These are phyloP conservation scores for Phaeodactylum tricornutum DNA, from an alignment of 108 stramenopile species.

Conservation along the genomic window DNA sequence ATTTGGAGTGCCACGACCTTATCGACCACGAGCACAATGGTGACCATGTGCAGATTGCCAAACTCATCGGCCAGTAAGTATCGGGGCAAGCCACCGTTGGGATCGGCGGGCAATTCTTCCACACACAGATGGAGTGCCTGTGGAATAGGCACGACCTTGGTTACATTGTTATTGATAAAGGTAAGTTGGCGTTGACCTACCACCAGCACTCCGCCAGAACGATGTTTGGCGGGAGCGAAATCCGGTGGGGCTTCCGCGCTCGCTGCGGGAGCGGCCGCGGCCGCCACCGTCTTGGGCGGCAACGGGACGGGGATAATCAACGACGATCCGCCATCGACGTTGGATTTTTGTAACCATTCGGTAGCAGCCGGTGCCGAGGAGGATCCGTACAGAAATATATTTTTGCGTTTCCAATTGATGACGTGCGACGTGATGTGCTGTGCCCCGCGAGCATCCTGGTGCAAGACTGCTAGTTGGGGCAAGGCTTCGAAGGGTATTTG, in stretches of 20 bases:
- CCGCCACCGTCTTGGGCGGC: slow-evolving; percentile 6
- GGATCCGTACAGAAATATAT: background rate
- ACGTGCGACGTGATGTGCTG: slow-evolving; percentile 66
- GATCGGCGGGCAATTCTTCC: slow-evolving; percentile 37
- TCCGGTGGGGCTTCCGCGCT: background rate
- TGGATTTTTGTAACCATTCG: slow-evolving; percentile 32
- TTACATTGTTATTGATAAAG: slow-evolving; percentile 31
- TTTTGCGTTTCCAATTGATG: slow-evolving; percentile 1
- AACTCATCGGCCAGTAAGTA: slow-evolving; percentile 83
- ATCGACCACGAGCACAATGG: slow-evolving; percentile 32
- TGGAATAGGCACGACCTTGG: slow-evolving; percentile 57
- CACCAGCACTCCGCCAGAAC: slow-evolving; percentile 60
- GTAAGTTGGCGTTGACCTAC: slow-evolving; percentile 74
- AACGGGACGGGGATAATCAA: slow-evolving; percentile 55
- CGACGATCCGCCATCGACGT: slow-evolving; percentile 63
- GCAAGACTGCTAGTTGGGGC: slow-evolving; percentile 63
- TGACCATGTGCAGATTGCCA: slow-evolving; percentile 79
- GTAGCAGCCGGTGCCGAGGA: background rate
- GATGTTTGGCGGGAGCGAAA: background rate
- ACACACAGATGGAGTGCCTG: slow-evolving; percentile 30
- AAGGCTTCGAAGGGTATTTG: slow-evolving; percentile 12
- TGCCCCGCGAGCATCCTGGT: slow-evolving; percentile 59
- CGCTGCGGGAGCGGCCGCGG: slow-evolving; percentile 15
- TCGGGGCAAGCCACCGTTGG: slow-evolving; percentile 29
- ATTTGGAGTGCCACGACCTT: slow-evolving; percentile 46